Percentiles rank a stretch among this genome's conserved stretches.
Evolutionary conservation across 352 stramenopile species (phyloP).

Genomic region (Phytophthora megakarya): DNA sequence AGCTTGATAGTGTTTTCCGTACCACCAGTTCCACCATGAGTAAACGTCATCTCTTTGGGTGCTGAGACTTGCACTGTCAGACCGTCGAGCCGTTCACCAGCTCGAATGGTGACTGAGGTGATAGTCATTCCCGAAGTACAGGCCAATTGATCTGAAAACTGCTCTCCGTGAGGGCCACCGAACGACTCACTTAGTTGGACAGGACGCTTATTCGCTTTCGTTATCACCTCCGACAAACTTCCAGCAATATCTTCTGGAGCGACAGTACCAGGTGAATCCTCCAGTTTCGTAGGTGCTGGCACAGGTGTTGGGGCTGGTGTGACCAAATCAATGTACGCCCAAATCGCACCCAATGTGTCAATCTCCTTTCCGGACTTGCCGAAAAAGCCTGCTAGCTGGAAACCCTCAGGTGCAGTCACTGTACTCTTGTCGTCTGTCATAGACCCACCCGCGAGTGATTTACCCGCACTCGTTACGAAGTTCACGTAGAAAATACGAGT

Average conservation of each 20-base stretch:
- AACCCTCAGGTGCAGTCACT: constrained; percentile 26
- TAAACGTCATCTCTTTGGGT: constrained; percentile 25
- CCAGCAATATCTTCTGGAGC: constrained; percentile 21
- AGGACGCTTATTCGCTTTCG: constrained; percentile 17
- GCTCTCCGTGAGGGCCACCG: constrained; percentile 45
- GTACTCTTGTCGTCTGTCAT: constrained; percentile 24
- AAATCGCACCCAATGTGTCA: constrained; percentile 26
- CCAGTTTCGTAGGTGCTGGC: constrained; percentile 7
- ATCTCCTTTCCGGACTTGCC: constrained; percentile 25
- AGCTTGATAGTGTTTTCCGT: constrained; percentile 15
- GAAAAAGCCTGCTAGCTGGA: constrained; percentile 28
- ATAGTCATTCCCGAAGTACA: constrained; percentile 33
- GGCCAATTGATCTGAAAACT: constrained; percentile 42
- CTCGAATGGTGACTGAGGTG: constrained; percentile 26
- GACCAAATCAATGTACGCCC: constrained; percentile 26
- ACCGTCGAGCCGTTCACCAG: constrained; percentile 32
- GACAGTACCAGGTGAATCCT: constrained; percentile 23
- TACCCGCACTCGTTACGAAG: constrained; percentile 29
- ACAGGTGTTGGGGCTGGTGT: constrained; percentile 24
- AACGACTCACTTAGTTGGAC: constrained; percentile 43
- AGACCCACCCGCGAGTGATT: constrained; percentile 23
- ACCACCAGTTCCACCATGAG: constrained; percentile 26
- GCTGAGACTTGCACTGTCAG: constrained; percentile 14
- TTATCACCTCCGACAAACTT: constrained; percentile 24
- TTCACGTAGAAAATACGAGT: constrained; percentile 35